Conservation (phyloP, 179 eudicot species). For the Spinacia oleracea region DNA sequence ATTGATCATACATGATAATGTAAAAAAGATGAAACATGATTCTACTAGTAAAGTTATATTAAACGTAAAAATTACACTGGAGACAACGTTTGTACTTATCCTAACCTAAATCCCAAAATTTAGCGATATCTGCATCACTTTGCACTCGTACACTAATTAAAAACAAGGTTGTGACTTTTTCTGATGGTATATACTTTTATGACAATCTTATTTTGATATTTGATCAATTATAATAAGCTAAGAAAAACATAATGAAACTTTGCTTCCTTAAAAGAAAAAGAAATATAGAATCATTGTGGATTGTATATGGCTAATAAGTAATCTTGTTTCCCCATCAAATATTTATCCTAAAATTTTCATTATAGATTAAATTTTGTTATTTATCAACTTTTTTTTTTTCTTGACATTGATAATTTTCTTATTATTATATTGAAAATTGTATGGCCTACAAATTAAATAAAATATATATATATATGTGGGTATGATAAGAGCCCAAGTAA, state of each 20-base stretch:
- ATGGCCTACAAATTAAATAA: background rate
- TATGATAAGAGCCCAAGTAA: background rate
- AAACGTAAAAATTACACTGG: no score
- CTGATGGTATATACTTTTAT: background rate
- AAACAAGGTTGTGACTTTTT: background rate
- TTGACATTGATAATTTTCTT: background rate
- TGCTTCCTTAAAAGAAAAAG: background rate
- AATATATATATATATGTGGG: background rate
- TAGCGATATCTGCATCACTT: no score
- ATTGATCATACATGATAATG: no score
- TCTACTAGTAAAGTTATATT: no score
- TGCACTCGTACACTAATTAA: no score
- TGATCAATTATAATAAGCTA: no score
- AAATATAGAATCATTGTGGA: background rate
- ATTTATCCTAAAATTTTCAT: no score
- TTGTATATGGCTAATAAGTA: background rate
- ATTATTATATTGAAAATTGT: background rate
- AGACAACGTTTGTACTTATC: no score
- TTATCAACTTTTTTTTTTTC: background rate
- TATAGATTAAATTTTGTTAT: no score
- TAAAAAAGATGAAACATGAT: no score
- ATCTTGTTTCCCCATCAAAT: background rate
- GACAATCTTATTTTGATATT: background rate
- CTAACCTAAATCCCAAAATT: no score
- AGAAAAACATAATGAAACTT: no score